These are phyloP conservation scores for Porphyrellus sp. DNA, from an alignment of 1,284 basidiomycete species.

Conservation along the genomic window DNA sequence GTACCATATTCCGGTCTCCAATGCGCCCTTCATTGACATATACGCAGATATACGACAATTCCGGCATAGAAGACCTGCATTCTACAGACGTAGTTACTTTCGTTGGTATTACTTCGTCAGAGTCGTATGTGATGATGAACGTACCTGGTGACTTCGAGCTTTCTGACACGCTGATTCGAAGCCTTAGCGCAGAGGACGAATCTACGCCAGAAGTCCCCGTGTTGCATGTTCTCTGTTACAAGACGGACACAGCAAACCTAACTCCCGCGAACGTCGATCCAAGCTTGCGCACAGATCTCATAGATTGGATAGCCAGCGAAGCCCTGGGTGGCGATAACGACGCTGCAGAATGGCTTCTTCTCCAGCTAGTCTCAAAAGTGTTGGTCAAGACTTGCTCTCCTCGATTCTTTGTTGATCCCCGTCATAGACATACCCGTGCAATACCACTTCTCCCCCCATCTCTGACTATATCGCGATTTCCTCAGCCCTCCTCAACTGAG, in stretches of 20 bases:
- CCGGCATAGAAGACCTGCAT: conserved; percentile 44
- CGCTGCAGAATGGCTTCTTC: conserved; percentile 77
- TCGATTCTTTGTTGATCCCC: conserved; percentile 3
- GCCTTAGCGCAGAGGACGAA: conserved; percentile 38
- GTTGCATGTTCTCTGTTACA: conserved; percentile 64
- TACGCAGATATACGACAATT: conserved; percentile 56
- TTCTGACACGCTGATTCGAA: conserved; percentile 28
- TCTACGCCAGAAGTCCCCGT: conserved; percentile 50
- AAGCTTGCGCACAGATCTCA: conserved; percentile 48
- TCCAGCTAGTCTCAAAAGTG: conserved; percentile 66
- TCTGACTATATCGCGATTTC: conserved; percentile 63
- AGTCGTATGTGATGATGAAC: conserved; percentile 48
- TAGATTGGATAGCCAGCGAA: conserved; percentile 69
- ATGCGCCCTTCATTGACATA: conserved; percentile 6
- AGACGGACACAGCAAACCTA: conserved; percentile 18
- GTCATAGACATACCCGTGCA: conserved; percentile 60
- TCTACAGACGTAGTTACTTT: conserved; percentile 62
- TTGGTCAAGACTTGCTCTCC: conserved; percentile 37
- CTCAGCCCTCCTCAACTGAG: conserved; percentile 38
- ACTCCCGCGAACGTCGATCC: conserved; percentile 6
- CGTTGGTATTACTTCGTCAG: conserved; percentile 64
- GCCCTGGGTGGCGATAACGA: conserved; percentile 63
- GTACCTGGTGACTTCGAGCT: neutral
- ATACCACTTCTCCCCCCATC: conserved; percentile 68
- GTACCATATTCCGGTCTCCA: conserved; percentile 34